These are phyloP conservation scores for Aureobasidium sp. DNA, from an alignment of 2,329 filamentous ascomycete species.

Conservation along the genomic window DNA sequence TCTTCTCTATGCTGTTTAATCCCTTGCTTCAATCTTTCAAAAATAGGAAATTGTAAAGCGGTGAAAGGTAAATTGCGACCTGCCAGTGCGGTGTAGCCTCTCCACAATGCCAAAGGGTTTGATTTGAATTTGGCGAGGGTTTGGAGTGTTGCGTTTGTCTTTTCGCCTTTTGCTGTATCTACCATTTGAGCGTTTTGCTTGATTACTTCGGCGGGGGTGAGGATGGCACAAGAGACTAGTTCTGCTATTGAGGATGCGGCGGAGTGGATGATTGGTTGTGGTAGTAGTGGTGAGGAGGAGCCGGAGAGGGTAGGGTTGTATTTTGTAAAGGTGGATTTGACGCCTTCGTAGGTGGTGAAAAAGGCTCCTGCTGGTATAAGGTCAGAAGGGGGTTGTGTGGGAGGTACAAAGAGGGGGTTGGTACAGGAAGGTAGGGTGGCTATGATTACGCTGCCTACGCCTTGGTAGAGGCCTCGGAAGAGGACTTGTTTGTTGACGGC, in stretches of 20 bases:
- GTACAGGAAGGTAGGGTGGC: conserved; percentile 80
- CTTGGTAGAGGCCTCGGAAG: conserved; percentile 75
- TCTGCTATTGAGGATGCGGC: conserved; percentile 68
- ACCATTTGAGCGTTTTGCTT: conserved; percentile 94
- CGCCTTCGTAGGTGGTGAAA: conserved; percentile 80
- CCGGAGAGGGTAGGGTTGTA: conserved; percentile 36
- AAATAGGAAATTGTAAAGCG: conserved; percentile 79
- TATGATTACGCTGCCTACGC: conserved; percentile 73
- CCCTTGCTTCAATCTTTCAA: conserved; percentile 57
- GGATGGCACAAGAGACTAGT: conserved; percentile 73
- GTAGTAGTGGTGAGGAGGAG: conserved; percentile 37
- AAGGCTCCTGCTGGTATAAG: conserved; percentile 61
- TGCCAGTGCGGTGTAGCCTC: conserved; percentile 72
- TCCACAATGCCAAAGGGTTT: conserved; percentile 48
- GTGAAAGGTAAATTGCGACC: conserved; percentile 82
- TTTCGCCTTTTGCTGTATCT: conserved; percentile 27
- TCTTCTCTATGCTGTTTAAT: conserved; percentile 41
- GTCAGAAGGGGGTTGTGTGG: conserved; percentile 16
- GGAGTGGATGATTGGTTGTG: conserved; percentile 62
- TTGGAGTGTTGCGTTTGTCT: conserved; percentile 44
- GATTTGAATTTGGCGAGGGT: conserved; percentile 49
- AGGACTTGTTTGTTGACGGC: conserved; percentile 46
- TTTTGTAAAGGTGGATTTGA: conserved; percentile 54
- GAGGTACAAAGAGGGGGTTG: conserved; percentile 13
- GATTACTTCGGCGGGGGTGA: conserved; percentile 82